A percentile compares a stretch with the other conserved stretches of the same genome.
Evolutionary conservation across 805 yeast genomes (phyloP).

Genomic region (Candida boidinii): DNA sequence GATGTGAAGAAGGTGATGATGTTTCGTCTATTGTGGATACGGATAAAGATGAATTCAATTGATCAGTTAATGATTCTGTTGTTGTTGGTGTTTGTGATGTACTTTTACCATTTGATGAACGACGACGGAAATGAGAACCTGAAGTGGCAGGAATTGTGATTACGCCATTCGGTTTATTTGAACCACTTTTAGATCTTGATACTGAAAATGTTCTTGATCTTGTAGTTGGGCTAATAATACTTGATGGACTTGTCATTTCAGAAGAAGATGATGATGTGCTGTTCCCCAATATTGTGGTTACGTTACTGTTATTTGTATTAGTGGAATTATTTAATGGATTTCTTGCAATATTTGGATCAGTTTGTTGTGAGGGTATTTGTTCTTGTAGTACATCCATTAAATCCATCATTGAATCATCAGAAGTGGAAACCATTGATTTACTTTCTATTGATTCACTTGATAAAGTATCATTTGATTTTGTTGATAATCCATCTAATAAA

Average conservation of each 20-base stretch:
- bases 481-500: not conserved
- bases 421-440: conserved; percentile 3
- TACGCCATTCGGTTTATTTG: not conserved
- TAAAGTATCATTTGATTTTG: not conserved
- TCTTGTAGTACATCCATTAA: conserved; percentile 16
- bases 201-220: too few relatives aligned
- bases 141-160: conserved; percentile 2
- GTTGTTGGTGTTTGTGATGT: conserved; percentile 12
- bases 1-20: too few relatives aligned
- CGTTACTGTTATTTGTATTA: too few relatives aligned
- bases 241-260: too few relatives aligned
- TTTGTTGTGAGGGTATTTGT: conserved; percentile 3
- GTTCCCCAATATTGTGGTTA: too few relatives aligned
- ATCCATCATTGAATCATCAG: conserved; percentile 13
- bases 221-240: too few relatives aligned
- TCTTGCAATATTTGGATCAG: too few relatives aligned
- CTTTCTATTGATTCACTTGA: not conserved
- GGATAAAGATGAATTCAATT: too few relatives aligned
- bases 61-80: conserved; percentile 12
- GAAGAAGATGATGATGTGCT: too few relatives aligned
- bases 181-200: not conserved
- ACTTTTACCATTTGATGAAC: conserved; percentile 6
- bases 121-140: conserved; percentile 2
- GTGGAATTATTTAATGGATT: too few relatives aligned
- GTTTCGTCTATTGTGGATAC: too few relatives aligned